phyloP scores from a whole-genome alignment of 1,139 yeast species.

The Casaregolazyma suthepensis region DNA sequence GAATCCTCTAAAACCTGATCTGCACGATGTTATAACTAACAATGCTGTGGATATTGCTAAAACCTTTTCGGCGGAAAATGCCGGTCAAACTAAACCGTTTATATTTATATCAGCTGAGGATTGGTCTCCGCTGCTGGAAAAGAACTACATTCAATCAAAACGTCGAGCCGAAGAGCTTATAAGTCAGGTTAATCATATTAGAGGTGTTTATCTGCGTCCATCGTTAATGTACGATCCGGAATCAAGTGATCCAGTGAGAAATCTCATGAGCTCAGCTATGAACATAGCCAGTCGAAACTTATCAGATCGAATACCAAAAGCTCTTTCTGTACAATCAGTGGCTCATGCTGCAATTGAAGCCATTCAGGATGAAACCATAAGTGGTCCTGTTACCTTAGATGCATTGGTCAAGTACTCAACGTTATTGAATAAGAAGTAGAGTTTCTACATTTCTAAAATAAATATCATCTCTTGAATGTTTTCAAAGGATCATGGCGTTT shows the following conservation, averaged over 20 bases:
- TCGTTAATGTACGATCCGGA: conserved; percentile 68
- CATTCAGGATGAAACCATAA: conserved; percentile 43
- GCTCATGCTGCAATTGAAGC: conserved; percentile 54
- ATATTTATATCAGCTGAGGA: conserved; percentile 80
- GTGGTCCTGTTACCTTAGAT: conserved; percentile 56
- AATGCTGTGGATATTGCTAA: conserved; percentile 39
- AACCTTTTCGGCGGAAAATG: conserved; percentile 29
- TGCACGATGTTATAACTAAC: not conserved
- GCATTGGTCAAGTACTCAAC: conserved; percentile 26
- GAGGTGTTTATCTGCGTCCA: conserved; percentile 65
- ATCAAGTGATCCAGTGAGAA: conserved; percentile 18
- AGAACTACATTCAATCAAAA: conserved; percentile 60
- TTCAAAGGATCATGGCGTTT: conserved; percentile 66
- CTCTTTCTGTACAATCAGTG: conserved; percentile 63
- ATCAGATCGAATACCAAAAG: conserved; percentile 33
- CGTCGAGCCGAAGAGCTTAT: conserved; percentile 68
- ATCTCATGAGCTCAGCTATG: conserved; percentile 15
- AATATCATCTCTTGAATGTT: conserved; percentile 37
- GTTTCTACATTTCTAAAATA: not conserved
- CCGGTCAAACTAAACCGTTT: conserved; percentile 29
- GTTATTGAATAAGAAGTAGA: not conserved
- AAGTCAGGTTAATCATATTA: conserved; percentile 33
- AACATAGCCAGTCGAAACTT: conserved; percentile 8
- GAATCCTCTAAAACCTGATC: conserved; percentile 26
- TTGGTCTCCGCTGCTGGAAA: conserved; percentile 47